phyloP scores from a whole-genome alignment of 148 eudicot genomes.

The Chenopodium formosanum region DNA sequence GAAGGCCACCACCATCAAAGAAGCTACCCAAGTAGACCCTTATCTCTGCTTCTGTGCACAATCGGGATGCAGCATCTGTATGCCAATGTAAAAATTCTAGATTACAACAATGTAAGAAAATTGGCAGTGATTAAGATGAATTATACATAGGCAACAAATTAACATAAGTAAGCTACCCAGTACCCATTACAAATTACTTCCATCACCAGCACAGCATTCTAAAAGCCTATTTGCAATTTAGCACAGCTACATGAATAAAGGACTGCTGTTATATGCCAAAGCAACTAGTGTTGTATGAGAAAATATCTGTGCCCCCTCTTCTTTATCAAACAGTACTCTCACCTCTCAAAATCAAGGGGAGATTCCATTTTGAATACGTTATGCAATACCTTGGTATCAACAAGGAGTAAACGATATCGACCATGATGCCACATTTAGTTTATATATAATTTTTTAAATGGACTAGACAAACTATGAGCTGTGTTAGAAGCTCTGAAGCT shows the following conservation, averaged over 20 bases:
- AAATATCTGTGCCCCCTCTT: background rate
- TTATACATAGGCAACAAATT: background rate
- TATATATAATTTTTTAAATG: background rate
- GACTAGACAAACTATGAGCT: background rate
- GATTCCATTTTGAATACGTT: background rate
- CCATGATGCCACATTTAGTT: background rate
- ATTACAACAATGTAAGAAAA: background rate
- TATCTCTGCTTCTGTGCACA: constrained; percentile 40
- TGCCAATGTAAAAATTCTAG: background rate
- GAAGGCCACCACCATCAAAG: constrained; percentile 5
- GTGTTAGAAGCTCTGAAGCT: background rate
- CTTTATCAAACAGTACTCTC: background rate
- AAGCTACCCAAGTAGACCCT: constrained; percentile 27
- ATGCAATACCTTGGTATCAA: background rate
- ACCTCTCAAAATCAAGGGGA: background rate
- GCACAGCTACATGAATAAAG: background rate
- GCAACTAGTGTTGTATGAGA: background rate
- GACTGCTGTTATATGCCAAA: background rate
- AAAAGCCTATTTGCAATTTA: background rate
- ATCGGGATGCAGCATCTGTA: constrained; percentile 32
- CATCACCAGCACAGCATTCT: background rate
- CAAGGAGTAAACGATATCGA: background rate
- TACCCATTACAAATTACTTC: background rate
- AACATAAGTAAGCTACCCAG: background rate
- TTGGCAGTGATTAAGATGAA: background rate